Evolutionary conservation across 768 basidiomycete species (phyloP), one percentile per base, ranked within the genome.

Genomic region (Suillus fuscotomentosus): DNA sequence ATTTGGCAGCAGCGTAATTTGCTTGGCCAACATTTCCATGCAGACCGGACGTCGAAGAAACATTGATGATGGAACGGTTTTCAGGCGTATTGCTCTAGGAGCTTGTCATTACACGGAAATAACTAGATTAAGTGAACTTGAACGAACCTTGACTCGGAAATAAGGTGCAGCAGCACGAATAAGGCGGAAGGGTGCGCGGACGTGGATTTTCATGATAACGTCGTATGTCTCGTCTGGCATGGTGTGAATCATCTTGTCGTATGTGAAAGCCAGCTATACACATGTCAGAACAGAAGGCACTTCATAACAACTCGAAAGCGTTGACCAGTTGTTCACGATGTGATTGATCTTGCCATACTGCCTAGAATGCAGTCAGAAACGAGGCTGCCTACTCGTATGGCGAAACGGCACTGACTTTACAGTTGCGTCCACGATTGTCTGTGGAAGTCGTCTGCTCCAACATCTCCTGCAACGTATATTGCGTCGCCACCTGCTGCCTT

Each of bases 331-430:
- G 78, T 94, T 94, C 39, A 94, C 82, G 61, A 94, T 91, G 73
- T 94, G 91, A 76, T 95, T 92, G 59, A 95, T 87, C 72, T 92
- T 90, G 31, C 92, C 92, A 68, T 87, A 94, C 89, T 92, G 70
- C 38, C 47, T 17, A 20, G 17, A n/a, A 31, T 39, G 38, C 24
- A 10, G 59, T 57, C 13, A 64, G 39, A 53, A 27, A 38, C 50
- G 31, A 43, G 42, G 51, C 4, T n/a, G 50, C 4, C 31, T 15
- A 39, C 2, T 15, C 15, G 22, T 42, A 10, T 22, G 45, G 17
- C 42, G n/a, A 39, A 31, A 8, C 59, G 27, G n/a, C 5, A 82
- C 89, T 70, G 69, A 92, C 91, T 85, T 79, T 69, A 93, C 82
- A 5, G 92, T 91, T 4, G 87, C 89, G 36, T 88, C 85, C 24